Conservation (phyloP, 331 rosid genomes). For the Phaseolus coccineus region DNA sequence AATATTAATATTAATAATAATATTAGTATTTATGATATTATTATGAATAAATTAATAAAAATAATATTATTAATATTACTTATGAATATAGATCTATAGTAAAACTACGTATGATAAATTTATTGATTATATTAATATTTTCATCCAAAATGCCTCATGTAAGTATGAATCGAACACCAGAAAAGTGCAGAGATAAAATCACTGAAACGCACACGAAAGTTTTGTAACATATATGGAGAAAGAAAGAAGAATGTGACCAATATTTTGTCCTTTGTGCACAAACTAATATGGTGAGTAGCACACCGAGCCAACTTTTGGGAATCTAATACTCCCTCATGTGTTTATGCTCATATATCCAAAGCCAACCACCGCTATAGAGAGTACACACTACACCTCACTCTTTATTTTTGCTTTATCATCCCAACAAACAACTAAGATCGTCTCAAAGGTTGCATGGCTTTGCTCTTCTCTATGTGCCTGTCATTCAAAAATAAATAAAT, state of each 20-base stretch:
- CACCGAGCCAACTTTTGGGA: constrained; percentile 49
- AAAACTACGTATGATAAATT: too few species aligned
- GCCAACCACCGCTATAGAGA: constrained; percentile 38
- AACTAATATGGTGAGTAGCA: constrained; percentile 48
- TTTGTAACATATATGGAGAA: neutral
- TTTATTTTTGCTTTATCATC: constrained; percentile 51
- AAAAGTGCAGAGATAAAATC: constrained; percentile 17
- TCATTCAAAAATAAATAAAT: constrained; percentile 24
- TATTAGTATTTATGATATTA: too few species aligned
- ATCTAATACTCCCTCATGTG: constrained; percentile 42
- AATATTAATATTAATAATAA: too few species aligned
- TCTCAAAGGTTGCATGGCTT: constrained; percentile 91
- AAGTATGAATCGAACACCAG: constrained; percentile 9
- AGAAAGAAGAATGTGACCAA: constrained; percentile 38
- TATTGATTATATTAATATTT: too few species aligned
- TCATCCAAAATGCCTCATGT: too few species aligned
- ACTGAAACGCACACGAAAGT: constrained; percentile 54
- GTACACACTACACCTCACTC: constrained; percentile 40
- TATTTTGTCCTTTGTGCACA: constrained; percentile 56
- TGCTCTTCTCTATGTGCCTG: constrained; percentile 28
- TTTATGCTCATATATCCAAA: neutral
- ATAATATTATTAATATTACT: too few species aligned
- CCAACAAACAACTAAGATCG: constrained; percentile 59
- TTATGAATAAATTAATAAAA: too few species aligned
- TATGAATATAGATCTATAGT: too few species aligned